Evolutionary conservation across 441 rosid species (phyloP).

Genomic region (Biscutella laevigata): DNA sequence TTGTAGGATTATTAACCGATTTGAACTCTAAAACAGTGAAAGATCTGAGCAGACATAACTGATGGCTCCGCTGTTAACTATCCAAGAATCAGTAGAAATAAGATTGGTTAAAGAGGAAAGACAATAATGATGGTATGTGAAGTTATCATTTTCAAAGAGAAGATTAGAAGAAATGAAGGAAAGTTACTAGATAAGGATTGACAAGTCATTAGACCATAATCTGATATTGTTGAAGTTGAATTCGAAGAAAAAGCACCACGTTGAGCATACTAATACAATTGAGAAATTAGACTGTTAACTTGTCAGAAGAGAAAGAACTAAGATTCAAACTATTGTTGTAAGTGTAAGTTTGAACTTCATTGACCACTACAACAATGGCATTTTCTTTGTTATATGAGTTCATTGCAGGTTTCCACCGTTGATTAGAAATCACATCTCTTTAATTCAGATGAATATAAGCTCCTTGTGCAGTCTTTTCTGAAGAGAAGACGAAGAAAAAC

Average conservation of each 20-base stretch:
- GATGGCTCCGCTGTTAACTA: not conserved
- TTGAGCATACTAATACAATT: not conserved
- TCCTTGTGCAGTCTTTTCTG: no score
- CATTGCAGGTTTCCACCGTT: no score
- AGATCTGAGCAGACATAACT: no score
- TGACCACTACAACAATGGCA: not conserved
- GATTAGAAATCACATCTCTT: no score
- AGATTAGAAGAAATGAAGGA: no score
- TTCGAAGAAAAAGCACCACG: accelerated
- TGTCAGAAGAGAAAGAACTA: not conserved
- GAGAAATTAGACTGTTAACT: not conserved
- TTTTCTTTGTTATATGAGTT: no score
- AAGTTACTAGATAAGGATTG: no score
- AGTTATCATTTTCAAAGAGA: no score
- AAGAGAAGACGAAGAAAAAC: no score
- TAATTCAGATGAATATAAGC: no score
- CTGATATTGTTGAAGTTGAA: not conserved
- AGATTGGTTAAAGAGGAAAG: not conserved
- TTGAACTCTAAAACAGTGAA: no score
- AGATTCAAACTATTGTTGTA: not conserved
- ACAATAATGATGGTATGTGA: not conserved
- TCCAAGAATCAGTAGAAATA: not conserved
- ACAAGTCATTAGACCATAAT: not conserved
- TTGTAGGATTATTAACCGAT: not conserved
- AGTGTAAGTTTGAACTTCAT: not conserved